These are phyloP conservation scores for Aureobasidium sp. DNA, from an alignment of 2,329 filamentous ascomycete genomes.

Conservation along the genomic window DNA sequence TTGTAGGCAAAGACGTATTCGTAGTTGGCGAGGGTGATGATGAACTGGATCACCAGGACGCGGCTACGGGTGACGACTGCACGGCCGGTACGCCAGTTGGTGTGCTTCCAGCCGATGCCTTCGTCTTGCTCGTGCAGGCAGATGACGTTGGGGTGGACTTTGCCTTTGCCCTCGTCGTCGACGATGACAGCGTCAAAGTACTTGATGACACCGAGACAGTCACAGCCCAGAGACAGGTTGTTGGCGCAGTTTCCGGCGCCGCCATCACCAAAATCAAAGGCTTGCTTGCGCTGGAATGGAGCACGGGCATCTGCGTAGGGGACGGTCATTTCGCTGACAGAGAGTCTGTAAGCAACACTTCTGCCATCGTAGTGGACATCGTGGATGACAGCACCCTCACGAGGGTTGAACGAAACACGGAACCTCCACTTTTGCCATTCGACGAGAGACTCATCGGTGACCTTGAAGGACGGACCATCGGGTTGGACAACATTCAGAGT, in stretches of 20 bases:
- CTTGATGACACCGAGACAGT: slow-evolving; percentile 52
- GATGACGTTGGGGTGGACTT: slow-evolving; percentile 51
- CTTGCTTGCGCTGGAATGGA: slow-evolving; percentile 61
- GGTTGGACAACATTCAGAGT: slow-evolving; percentile 67
- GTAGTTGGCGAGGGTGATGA: slow-evolving; percentile 64
- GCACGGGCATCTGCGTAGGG: slow-evolving; percentile 40
- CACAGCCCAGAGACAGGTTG: slow-evolving; percentile 60
- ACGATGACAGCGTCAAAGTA: slow-evolving; percentile 54
- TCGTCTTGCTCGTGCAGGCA: slow-evolving; percentile 65
- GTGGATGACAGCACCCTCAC: slow-evolving; percentile 65
- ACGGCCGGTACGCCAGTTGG: slow-evolving; percentile 57
- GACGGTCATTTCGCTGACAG: slow-evolving; percentile 59
- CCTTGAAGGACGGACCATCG: slow-evolving; percentile 59
- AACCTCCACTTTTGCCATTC: slow-evolving; percentile 51
- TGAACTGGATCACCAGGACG: slow-evolving; percentile 59
- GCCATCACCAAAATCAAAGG: slow-evolving; percentile 63
- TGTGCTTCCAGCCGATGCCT: slow-evolving; percentile 65
- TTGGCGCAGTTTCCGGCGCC: slow-evolving; percentile 60
- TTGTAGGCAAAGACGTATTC: slow-evolving; percentile 62
- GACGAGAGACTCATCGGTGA: slow-evolving; percentile 40
- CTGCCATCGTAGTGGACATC: slow-evolving; percentile 61
- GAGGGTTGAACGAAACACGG: slow-evolving; percentile 60
- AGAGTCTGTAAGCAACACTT: slow-evolving; percentile 59
- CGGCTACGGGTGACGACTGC: slow-evolving; percentile 56
- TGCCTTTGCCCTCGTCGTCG: slow-evolving; percentile 47